A percentile compares a stretch with the other conserved stretches of the same genome.
Conservation (phyloP, 352 stramenopile species). For the Aphanomyces invadans region DNA sequence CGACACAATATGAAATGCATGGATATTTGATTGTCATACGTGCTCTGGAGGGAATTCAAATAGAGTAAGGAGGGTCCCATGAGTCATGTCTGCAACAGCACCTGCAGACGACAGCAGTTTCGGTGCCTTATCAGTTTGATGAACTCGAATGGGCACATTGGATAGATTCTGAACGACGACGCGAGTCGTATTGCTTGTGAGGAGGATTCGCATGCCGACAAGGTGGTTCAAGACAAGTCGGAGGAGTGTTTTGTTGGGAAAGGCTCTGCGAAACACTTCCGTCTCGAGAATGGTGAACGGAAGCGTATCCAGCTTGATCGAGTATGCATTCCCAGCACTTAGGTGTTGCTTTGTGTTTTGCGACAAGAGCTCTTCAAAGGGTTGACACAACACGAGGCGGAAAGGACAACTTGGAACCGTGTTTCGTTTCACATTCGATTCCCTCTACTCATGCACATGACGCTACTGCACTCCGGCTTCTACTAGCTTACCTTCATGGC, state of each 20-base stretch:
- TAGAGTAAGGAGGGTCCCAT: neutral
- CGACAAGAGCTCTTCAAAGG: neutral
- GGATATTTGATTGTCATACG: no score
- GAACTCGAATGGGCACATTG: neutral
- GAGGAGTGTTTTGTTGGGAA: neutral
- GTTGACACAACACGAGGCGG: neutral
- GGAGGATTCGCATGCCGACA: neutral
- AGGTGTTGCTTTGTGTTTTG: conserved; percentile 6
- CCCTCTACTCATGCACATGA: neutral
- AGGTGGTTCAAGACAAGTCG: neutral
- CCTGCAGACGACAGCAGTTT: neutral
- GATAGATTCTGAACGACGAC: conserved; percentile 2
- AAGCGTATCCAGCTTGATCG: conserved; percentile 6
- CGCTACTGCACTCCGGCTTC: neutral
- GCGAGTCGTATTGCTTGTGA: neutral
- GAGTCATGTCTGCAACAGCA: neutral
- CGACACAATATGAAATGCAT: neutral
- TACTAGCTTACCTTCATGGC: neutral
- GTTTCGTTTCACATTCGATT: neutral
- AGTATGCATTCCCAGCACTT: neutral
- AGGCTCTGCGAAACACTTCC: neutral
- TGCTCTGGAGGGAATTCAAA: conserved; percentile 2
- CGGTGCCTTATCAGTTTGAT: neutral
- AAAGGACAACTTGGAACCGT: neutral
- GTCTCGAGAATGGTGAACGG: neutral